Percentiles rank a stretch among this genome's conserved stretches.
Conservation (phyloP, 805 yeast species). For the Candida tammaniensis region DNA sequence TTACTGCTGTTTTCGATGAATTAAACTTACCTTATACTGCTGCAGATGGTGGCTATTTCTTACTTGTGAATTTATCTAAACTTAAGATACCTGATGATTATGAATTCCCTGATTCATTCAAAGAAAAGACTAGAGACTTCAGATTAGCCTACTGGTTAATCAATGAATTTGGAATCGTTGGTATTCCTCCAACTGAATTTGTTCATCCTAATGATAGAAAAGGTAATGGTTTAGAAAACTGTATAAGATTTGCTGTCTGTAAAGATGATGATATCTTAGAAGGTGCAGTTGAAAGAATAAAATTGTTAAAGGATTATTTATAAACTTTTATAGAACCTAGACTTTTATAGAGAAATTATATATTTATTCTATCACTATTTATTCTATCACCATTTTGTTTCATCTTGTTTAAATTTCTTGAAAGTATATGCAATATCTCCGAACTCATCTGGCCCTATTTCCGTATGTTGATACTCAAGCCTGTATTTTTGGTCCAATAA, state of each 20-base stretch:
- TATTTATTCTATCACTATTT: not conserved
- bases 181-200: constrained; percentile 98
- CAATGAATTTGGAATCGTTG: constrained; percentile 88
- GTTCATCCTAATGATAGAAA: constrained; percentile 58
- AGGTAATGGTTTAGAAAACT: constrained; percentile 74
- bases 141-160: constrained; percentile 89
- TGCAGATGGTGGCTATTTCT: constrained; percentile 93
- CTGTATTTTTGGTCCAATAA: constrained; percentile 41
- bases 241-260: constrained; percentile 93
- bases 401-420: constrained; percentile 24
- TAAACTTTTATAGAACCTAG: constrained; percentile 9
- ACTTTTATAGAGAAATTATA: not conserved
- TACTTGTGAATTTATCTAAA: constrained; percentile 82
- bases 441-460: constrained; percentile 81
- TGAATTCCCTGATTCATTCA: constrained; percentile 65
- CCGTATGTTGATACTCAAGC: constrained; percentile 39
- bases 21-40: constrained; percentile 83
- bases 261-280: constrained; percentile 80
- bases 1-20: constrained; percentile 79
- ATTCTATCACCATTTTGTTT: not conserved
- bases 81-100: constrained; percentile 76
- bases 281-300: constrained; percentile 77
- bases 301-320: constrained; percentile 62
- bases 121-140: constrained; percentile 76
- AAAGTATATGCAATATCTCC: constrained; percentile 65